phyloP scores from a whole-genome alignment of 768 basidiomycete genomes.

The Boletus bicolor region DNA sequence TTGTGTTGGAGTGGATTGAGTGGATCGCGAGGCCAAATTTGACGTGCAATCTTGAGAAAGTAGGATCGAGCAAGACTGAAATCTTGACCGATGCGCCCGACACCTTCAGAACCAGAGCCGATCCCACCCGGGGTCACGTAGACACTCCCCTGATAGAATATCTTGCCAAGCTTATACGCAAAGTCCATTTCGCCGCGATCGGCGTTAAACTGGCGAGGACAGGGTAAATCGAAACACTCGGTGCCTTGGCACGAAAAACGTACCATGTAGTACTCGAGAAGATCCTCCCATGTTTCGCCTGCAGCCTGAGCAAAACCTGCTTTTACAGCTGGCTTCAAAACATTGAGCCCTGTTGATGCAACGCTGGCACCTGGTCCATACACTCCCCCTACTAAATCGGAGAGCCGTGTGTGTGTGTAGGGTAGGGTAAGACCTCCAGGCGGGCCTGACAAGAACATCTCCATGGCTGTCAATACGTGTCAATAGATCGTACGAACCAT shows the following conservation, averaged over 20 bases:
- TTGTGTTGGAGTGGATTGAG: conserved; percentile 47
- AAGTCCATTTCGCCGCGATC: conserved; percentile 88
- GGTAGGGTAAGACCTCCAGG: conserved; percentile 89
- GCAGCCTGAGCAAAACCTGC: conserved; percentile 80
- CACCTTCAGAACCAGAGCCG: conserved; percentile 87
- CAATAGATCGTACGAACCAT: neutral
- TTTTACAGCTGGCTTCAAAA: conserved; percentile 71
- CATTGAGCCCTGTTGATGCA: conserved; percentile 79
- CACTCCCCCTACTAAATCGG: conserved; percentile 89
- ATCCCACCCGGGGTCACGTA: conserved; percentile 78
- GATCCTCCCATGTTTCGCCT: conserved; percentile 92
- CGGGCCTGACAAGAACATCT: conserved; percentile 76
- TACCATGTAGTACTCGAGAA: conserved; percentile 89
- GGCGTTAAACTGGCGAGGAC: conserved; percentile 74
- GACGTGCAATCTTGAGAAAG: conserved; percentile 79
- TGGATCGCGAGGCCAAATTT: conserved; percentile 86
- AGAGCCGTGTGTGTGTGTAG: conserved; percentile 74
- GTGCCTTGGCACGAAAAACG: conserved; percentile 14
- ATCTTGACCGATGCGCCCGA: conserved; percentile 81
- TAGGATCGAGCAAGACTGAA: conserved; percentile 75
- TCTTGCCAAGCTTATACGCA: conserved; percentile 89
- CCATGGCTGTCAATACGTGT: conserved; percentile 56
- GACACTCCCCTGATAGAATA: conserved; percentile 94
- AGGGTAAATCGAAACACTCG: neutral
- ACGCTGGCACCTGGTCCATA: conserved; percentile 94